Base-by-base conservation (phyloP, 2,329 filamentous ascomycete genomes). In the Nothophoma quercina region DNA sequence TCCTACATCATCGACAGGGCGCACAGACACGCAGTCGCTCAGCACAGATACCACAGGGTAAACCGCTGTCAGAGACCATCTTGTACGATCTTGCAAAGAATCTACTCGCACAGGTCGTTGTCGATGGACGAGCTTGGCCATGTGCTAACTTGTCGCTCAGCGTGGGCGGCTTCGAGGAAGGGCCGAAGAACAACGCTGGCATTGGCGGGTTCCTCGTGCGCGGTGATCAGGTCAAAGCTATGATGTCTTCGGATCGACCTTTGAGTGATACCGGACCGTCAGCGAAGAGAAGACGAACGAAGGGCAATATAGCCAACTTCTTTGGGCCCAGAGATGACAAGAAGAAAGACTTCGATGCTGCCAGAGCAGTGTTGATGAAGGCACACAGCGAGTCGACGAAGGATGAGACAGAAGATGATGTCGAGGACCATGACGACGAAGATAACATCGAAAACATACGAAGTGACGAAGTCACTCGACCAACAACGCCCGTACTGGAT, bases 91-190 rank as follows among this genome's bases (percentile, higher is more conserved):
- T 96, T 29, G 89, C 91, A 8, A 91, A 87, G 70, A 87, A 83
- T 18, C 78, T 98, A 15, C 80, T 98, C 4, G 83, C 83, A 19
- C 92, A 96, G 64, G 86, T 96, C 28, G 81, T 91, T 9, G 82
- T 84, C 1, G 91, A 96, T 60, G 91, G 90, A 1, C 80, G 83
- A 43, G 87, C 90, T 13, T 98, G 92, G 91, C 95, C 95, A 6
- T 98, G 95, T 70, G 81, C 86, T n/a, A 95, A 96, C 68, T 79
- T 99, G 7, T 95, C 90, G 51, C 77, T 98, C 36, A 93, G 89
- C 59, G 91, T 98, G 19, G 88, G 86, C n/a, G 93, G 91, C 0
- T 97, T 98, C 60, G 93, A 98, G 72, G 92, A 97, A 60, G 90
- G 91, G 2, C 79, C 93, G 51, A 85, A 83, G 32, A 89, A 90